Conservation (phyloP, 495 filamentous ascomycete species). For the Daldinia caldariorum region DNA sequence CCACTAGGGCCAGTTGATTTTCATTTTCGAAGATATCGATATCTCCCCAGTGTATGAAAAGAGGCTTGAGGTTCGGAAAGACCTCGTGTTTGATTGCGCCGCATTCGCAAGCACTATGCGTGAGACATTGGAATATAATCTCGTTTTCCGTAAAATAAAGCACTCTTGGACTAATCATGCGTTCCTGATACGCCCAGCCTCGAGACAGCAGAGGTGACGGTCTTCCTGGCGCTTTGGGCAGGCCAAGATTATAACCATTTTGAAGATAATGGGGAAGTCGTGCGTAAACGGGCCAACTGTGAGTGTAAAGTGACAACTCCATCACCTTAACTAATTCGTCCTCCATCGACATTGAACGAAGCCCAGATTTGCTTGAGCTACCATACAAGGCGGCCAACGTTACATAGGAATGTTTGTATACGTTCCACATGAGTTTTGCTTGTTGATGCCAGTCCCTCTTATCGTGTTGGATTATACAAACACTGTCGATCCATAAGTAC, state of each 20-base stretch:
- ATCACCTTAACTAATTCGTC: conserved; percentile 11
- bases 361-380: conserved; percentile 6
- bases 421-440: conserved; percentile 36
- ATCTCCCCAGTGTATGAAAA: not conserved
- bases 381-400: conserved; percentile 30
- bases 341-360: conserved; percentile 12
- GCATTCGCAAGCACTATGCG: conserved; percentile 2
- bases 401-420: conserved; percentile 41
- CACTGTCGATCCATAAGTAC: conserved; percentile 52
- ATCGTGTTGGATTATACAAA: conserved; percentile 47
- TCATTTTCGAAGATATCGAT: not conserved
- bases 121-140: conserved; percentile 15
- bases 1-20: too few species aligned
- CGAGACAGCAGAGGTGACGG: conserved; percentile 4
- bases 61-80: not conserved
- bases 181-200: conserved; percentile 22
- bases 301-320: not conserved
- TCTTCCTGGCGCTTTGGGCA: not conserved
- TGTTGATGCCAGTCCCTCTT: conserved; percentile 42
- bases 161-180: conserved; percentile 18
- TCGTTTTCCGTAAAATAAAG: conserved; percentile 16
- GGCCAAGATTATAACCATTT: not conserved
- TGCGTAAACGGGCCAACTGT: conserved; percentile 8
- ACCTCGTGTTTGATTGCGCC: not conserved
- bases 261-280: conserved; percentile 6